Base-by-base conservation (phyloP, 495 filamentous ascomycete genomes). In the Rhypophila decipiens region DNA sequence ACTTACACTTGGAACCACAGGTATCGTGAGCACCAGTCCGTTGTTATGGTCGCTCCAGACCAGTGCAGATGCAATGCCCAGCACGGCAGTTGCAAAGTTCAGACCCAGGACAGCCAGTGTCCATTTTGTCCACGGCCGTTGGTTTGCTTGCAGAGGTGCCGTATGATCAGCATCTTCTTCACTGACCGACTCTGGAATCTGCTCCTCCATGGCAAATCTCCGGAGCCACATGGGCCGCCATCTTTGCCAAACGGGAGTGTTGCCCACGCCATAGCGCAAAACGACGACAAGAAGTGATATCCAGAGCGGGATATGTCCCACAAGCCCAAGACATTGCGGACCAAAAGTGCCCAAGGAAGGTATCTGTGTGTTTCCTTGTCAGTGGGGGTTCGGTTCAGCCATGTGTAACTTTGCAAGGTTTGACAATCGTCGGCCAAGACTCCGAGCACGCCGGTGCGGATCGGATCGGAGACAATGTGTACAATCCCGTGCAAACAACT, bases 201-300 rank as follows among this genome's bases (percentile, higher is more conserved):
- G 9, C 1, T 56, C 8, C 46, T 63, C 56, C 5, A 54, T 43
- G 0, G 55, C 56, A 38, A 67, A 60, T 21, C 38, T 51, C 20
- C 57, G 57, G 33, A 67, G 49, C 61, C 61, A 67, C 15, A 51
- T 9, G 3, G 64, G 64, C 4, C 61, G 57, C 38, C 46, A 35
- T 2, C 22, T 33, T 9, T 22, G 8, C 61, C 64, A 60, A 2
- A 56, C 10, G 10, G 57, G 48, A 11, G 49, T 40, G 20, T 9
- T 9, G 18, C 38, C 48, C 12, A 52, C 19, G 2, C 38, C 58
- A 34, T 65, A 67, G 27, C 60, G 64, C 24, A 61, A 47, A 0
- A 58, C 36, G 3, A 61, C 47, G 10, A 56, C 55, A 34, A 58
- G 9, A 4, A 61, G 9, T 8, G 64, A 53, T 19, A 46, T 52